Evolutionary conservation across 441 rosid species (phyloP), one percentile per base, ranked within the genome.

Genomic region (Erodium trifolium): DNA sequence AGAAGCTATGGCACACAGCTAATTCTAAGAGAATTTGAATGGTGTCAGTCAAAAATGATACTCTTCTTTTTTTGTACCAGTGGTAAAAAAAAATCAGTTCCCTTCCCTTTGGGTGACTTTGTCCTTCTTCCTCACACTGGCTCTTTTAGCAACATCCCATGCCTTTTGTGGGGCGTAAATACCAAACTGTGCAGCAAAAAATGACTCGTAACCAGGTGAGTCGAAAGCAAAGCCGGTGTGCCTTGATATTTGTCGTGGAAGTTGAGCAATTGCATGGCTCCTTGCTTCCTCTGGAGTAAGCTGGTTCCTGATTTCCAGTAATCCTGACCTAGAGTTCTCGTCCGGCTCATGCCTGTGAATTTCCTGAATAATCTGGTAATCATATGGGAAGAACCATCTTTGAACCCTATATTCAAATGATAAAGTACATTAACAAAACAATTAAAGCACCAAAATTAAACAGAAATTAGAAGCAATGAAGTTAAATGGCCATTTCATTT

Each of bases 111-210:
- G 23, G 76, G 78, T 65, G 67, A 55, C 77, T 82, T 90, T 0
- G 86, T 79, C 68, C 80, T 78, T 13, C 78, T 72, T 79, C 70
- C 55, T 76, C 86, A 86, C 79, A 78, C 97, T 87, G 62, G 98
- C 99, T 87, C 99, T 84, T 73, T 93, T 79, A 27, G 93, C 94
- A 67, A 95, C 99, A 83, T 95, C 99, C 98, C 97, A 95, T 23
- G 98, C 90, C 84, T 88, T 95, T 31, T 90, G 97, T 0, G 98
- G 98, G 18, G 91, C 97, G 74, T 79, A 78, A 3, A 90, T 66
- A 66, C 99, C 98, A 14, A 85, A 76, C 78, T 95, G 96, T 17
- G 97, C 75, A 6, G 99, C 98, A n/a, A 95, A 95, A 82, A 95
- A 95, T 45, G 97, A 95, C 78, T 95, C 99, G 1, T 87, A 95